phyloP scores from a whole-genome alignment of 176 grass and related monocot genomes.

The Areca catechu region DNA sequence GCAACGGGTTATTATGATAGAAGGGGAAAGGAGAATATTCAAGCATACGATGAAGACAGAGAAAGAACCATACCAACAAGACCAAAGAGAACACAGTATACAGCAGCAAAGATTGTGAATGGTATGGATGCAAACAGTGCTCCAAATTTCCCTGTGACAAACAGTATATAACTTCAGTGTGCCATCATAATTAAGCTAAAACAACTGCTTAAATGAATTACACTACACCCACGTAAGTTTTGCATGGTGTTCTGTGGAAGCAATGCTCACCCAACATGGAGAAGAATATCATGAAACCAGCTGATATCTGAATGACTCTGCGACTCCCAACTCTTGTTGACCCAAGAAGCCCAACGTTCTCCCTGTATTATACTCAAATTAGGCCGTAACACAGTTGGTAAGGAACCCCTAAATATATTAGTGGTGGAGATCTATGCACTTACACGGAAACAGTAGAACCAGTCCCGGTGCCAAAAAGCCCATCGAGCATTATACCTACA shows the following conservation, averaged over 20 bases:
- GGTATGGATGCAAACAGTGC: conserved; percentile 92
- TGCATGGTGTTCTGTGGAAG: too few species aligned
- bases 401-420: too few species aligned
- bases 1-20: background rate
- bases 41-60: too few species aligned
- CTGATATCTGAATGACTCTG: conserved; percentile 84
- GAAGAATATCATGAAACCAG: conserved; percentile 99
- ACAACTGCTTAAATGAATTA: too few species aligned
- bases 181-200: too few species aligned
- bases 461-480: conserved; percentile 8
- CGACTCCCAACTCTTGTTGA: conserved; percentile 88
- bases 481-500: conserved; percentile 12
- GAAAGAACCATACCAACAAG: conserved; percentile 53
- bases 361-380: conserved; percentile 27
- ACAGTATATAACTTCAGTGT: background rate
- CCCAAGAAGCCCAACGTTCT: conserved; percentile 88
- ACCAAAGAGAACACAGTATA: conserved; percentile 88
- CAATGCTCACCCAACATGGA: conserved; percentile 70
- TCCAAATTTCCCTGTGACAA: conserved; percentile 77
- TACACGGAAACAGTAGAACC: conserved; percentile 6
- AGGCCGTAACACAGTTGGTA: too few species aligned
- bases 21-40: background rate
- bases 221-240: too few species aligned
- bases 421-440: background rate
- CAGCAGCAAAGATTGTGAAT: conserved; percentile 85